Evolutionary conservation across 2,329 filamentous ascomycete genomes (phyloP).

Genomic region (Colletotrichum musicola): DNA sequence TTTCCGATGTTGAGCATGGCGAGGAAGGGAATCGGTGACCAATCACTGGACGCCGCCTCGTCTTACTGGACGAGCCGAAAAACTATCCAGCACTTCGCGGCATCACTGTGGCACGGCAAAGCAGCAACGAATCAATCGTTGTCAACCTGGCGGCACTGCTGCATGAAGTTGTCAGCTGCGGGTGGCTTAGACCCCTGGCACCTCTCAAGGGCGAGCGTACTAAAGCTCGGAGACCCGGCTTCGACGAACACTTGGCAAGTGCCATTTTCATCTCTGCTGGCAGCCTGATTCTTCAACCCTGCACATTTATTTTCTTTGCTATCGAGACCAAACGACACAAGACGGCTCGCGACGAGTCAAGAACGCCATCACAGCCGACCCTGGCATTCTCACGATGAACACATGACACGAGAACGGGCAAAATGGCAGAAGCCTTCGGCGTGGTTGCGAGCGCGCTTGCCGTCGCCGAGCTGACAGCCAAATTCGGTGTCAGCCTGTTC

Average conservation of each 20-base stretch:
- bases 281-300: not conserved
- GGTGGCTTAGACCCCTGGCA: not conserved
- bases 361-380: no score
- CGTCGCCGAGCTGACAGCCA: conserved; percentile 25
- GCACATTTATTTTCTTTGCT: not conserved
- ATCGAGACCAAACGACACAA: no score
- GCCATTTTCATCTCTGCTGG: no score
- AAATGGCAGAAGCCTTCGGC: conserved; percentile 32
- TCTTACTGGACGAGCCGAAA: no score
- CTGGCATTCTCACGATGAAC: no score
- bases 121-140: not conserved
- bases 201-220: no score
- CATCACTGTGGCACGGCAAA: not conserved
- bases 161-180: not conserved
- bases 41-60: no score
- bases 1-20: no score
- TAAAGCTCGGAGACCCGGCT: not conserved
- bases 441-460: conserved; percentile 27
- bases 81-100: no score
- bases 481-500: conserved; percentile 8
- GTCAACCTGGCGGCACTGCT: not conserved
- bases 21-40: no score
- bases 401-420: not conserved
- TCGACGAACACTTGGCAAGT: no score
- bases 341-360: no score